phyloP scores from a whole-genome alignment of 2,329 filamentous ascomycete genomes.

The Cadophora luteo-olivacea region DNA sequence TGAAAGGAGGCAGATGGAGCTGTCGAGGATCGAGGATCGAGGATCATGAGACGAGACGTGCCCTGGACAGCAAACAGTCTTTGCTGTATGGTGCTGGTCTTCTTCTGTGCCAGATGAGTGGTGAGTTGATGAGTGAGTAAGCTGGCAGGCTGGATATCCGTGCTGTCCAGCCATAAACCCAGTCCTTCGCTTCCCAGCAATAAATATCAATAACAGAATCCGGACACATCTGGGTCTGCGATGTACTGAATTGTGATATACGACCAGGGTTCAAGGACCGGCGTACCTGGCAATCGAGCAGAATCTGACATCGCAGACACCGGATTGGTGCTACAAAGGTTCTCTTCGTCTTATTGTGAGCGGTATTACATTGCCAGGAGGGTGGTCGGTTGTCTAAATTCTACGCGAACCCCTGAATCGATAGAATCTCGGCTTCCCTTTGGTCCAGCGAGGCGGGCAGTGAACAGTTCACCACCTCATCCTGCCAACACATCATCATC shows the following conservation, averaged over 20 bases:
- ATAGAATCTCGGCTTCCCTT: neutral
- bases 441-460: neutral
- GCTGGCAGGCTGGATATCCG: too few relatives aligned
- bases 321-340: constrained; percentile 3
- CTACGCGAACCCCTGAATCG: constrained; percentile 19
- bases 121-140: neutral
- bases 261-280: constrained; percentile 18
- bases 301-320: constrained; percentile 9
- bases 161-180: constrained; percentile 3
- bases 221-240: constrained; percentile 1
- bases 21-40: constrained; percentile 2
- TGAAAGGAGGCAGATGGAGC: constrained; percentile 2
- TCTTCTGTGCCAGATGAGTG: constrained; percentile 4
- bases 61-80: neutral
- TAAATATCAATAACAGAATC: neutral
- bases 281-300: neutral
- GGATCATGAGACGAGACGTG: constrained; percentile 21
- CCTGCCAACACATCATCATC: constrained; percentile 26
- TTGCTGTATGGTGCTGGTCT: neutral
- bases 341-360: constrained; percentile 13
- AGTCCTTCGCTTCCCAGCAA: neutral
- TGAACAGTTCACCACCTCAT: neutral
- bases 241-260: constrained; percentile 3
- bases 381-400: constrained; percentile 13
- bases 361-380: constrained; percentile 17